phyloP scores from a whole-genome alignment of 768 basidiomycete genomes.

The Xerocomus brunneocitrinus region DNA sequence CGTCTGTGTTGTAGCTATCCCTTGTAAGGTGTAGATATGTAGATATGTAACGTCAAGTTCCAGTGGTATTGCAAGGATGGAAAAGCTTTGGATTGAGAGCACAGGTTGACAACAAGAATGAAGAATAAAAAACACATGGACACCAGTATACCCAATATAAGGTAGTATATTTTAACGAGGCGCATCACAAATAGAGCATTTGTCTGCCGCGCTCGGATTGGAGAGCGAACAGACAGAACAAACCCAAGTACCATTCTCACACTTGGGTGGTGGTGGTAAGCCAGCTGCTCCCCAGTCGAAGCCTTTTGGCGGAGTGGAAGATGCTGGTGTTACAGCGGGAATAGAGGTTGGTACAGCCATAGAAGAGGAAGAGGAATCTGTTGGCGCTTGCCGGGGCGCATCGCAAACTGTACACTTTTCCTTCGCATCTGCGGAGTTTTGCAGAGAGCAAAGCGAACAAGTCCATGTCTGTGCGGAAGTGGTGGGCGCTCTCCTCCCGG shows the following conservation, averaged over 20 bases:
- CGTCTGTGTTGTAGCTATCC: background rate
- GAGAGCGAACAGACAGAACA: constrained; percentile 38
- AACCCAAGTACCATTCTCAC: constrained; percentile 31
- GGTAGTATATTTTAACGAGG: constrained; percentile 28
- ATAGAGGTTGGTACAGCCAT: background rate
- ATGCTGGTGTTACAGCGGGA: background rate
- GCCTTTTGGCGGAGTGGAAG: constrained; percentile 9
- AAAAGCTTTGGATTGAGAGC: background rate
- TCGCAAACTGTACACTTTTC: constrained; percentile 48
- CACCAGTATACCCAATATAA: constrained; percentile 7
- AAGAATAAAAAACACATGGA: constrained; percentile 13
- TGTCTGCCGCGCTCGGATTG: constrained; percentile 42
- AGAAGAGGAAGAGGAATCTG: constrained; percentile 13
- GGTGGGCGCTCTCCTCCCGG: constrained; percentile 48
- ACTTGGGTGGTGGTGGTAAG: constrained; percentile 24
- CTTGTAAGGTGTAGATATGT: background rate
- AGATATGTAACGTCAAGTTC: constrained; percentile 5
- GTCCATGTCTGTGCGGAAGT: constrained; percentile 41
- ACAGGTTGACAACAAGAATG: background rate
- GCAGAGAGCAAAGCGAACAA: constrained; percentile 49
- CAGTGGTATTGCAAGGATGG: background rate
- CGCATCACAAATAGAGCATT: constrained; percentile 51
- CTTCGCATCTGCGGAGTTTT: constrained; percentile 33
- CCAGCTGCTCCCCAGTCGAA: constrained; percentile 42
- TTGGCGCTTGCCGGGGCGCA: constrained; percentile 27